These are phyloP conservation scores for Neltuma alba DNA, from an alignment of 306 rosid species.

Conservation along the genomic window DNA sequence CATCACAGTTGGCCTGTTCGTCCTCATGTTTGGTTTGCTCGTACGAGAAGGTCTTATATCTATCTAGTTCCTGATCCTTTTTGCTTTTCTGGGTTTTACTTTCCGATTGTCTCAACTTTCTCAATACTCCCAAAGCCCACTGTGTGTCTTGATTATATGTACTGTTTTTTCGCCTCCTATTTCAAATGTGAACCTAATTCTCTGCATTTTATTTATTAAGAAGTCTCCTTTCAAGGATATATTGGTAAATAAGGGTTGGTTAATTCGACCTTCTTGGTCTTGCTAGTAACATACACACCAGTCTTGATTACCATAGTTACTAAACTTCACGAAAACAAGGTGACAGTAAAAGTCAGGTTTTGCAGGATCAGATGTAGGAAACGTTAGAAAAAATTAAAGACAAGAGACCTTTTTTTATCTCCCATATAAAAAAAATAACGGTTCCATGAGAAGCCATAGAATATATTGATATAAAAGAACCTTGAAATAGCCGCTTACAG, in stretches of 20 bases:
- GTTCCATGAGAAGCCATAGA: not conserved
- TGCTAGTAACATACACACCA: not conserved
- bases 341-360: not conserved
- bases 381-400: not conserved
- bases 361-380: not conserved
- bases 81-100: not conserved
- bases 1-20: constrained; percentile 67
- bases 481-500: constrained; percentile 13
- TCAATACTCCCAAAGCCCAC: not conserved
- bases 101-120: not conserved
- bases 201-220: not conserved
- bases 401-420: not conserved
- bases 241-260: not conserved
- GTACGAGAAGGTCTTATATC: constrained; percentile 78
- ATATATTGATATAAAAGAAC: not conserved
- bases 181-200: constrained; percentile 23
- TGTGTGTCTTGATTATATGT: not conserved
- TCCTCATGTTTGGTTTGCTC: constrained; percentile 72
- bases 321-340: not conserved
- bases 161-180: not conserved
- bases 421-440: not conserved
- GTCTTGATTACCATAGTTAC: not conserved
- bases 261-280: not conserved
- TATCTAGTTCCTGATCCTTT: constrained; percentile 29
- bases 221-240: not conserved